A percentile compares a stretch with the other conserved stretches of the same genome.
Evolutionary conservation across 2,329 filamentous ascomycete species (phyloP).

Genomic region (Fusarium avenaceum): DNA sequence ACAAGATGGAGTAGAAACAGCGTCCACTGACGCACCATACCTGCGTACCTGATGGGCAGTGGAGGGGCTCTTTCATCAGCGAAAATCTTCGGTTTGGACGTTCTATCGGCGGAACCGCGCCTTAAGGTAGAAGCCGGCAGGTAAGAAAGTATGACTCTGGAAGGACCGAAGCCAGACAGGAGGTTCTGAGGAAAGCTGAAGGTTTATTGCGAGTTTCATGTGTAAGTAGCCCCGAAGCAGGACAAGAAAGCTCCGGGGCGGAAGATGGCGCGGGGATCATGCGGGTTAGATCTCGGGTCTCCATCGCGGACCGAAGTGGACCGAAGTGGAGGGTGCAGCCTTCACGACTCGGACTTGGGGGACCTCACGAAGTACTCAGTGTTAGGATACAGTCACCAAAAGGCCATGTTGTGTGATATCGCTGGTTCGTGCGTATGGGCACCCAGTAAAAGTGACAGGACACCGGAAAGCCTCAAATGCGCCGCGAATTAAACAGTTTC

Average conservation of each 20-base stretch:
- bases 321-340: slow-evolving; percentile 1
- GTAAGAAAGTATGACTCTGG: slow-evolving; percentile 17
- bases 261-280: neutral
- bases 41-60: no score
- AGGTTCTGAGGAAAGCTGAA: slow-evolving; percentile 24
- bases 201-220: neutral
- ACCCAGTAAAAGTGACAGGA: neutral
- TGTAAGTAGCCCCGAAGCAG: neutral
- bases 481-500: neutral
- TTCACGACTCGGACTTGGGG: neutral
- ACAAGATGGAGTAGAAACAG: slow-evolving; percentile 1
- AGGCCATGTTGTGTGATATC: neutral
- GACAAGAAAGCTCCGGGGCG: neutral
- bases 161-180: slow-evolving; percentile 21
- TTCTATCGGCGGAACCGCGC: slow-evolving; percentile 20
- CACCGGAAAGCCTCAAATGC: slow-evolving; percentile 1
- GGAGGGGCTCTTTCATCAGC: neutral
- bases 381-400: neutral
- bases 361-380: neutral
- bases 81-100: slow-evolving; percentile 26
- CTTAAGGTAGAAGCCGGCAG: slow-evolving; percentile 10
- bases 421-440: neutral
- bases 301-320: slow-evolving; percentile 10
- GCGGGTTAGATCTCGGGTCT: neutral
- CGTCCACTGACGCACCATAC: neutral